These are phyloP conservation scores for Trametes punicea DNA, from an alignment of 768 basidiomycete genomes.

Conservation along the genomic window DNA sequence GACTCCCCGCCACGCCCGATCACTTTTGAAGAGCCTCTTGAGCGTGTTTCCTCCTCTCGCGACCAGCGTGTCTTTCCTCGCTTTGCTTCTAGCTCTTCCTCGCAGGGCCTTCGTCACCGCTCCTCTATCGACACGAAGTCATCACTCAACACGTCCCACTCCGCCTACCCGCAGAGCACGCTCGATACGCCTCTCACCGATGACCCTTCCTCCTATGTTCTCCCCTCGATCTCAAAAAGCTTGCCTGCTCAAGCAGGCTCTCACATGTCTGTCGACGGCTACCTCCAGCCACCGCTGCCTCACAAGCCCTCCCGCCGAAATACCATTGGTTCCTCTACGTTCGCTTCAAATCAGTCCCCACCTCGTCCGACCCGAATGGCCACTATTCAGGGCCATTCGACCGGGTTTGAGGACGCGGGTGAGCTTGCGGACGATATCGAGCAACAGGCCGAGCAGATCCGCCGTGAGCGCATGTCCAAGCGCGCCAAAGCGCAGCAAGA, in stretches of 20 bases:
- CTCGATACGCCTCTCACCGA: conserved; percentile 25
- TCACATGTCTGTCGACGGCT: conserved; percentile 39
- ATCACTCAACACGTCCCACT: conserved; percentile 32
- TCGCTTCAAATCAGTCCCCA: conserved; percentile 12
- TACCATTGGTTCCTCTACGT: conserved; percentile 55
- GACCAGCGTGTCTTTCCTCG: conserved; percentile 22
- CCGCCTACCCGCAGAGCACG: conserved; percentile 21
- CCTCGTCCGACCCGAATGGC: conserved; percentile 20
- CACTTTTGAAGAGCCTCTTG: conserved; percentile 35
- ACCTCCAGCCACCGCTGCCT: conserved; percentile 49
- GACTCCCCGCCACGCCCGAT: conserved; percentile 24
- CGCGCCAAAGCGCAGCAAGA: conserved; percentile 64
- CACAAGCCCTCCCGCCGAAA: conserved; percentile 56
- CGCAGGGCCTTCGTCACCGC: conserved; percentile 39
- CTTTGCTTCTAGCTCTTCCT: conserved; percentile 14
- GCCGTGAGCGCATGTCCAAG: conserved; percentile 73
- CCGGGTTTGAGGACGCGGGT: conserved; percentile 36
- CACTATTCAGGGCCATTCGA: conserved; percentile 20
- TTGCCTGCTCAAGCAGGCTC: conserved; percentile 18
- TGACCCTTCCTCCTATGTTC: conserved; percentile 24
- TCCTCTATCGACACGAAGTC: conserved; percentile 51
- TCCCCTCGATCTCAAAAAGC: conserved; percentile 19
- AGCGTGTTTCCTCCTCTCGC: conserved; percentile 31
- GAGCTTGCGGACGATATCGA: conserved; percentile 81
- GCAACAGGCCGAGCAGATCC: conserved; percentile 83